Conservation (phyloP, 2,329 filamentous ascomycete genomes). For the Paracorniculantispora psalliotae region DNA sequence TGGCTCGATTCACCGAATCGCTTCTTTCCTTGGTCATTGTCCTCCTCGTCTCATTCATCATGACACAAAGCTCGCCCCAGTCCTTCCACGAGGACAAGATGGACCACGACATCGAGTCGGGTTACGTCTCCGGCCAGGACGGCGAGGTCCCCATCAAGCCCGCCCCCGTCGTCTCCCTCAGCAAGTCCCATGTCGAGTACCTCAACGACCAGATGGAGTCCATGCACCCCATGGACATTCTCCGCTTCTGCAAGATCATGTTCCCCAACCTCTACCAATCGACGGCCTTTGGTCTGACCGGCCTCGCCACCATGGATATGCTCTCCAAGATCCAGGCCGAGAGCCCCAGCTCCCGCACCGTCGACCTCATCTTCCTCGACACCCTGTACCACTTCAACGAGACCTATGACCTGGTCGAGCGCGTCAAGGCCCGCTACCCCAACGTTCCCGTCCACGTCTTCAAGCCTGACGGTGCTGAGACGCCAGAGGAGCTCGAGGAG, state of each 20-base stretch:
- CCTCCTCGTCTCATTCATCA: constrained; percentile 31
- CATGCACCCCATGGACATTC: constrained; percentile 84
- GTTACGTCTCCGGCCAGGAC: constrained; percentile 63
- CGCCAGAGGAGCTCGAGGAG: constrained; percentile 69
- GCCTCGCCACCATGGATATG: constrained; percentile 80
- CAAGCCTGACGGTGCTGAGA: constrained; percentile 74
- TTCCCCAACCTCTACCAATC: constrained; percentile 87
- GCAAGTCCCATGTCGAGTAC: constrained; percentile 80
- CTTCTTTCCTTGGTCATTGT: constrained; percentile 17
- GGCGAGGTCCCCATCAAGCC: constrained; percentile 32
- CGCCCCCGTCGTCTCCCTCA: constrained; percentile 72
- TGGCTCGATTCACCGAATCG: constrained; percentile 13
- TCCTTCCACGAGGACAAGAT: constrained; percentile 37
- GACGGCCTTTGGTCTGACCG: constrained; percentile 76
- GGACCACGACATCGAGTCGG: constrained; percentile 63
- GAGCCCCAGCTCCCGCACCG: constrained; percentile 53
- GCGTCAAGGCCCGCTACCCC: constrained; percentile 71
- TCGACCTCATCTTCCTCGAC: constrained; percentile 75
- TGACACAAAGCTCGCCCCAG: constrained; percentile 36
- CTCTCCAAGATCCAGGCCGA: constrained; percentile 66
- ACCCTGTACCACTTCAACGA: constrained; percentile 79
- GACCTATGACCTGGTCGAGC: constrained; percentile 68
- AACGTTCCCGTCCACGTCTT: constrained; percentile 80
- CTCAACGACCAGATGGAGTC: constrained; percentile 85
- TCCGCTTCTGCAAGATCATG: constrained; percentile 86